These are phyloP conservation scores for Pharus latifolius DNA, from an alignment of 176 grass and related monocot genomes.

Conservation along the genomic window DNA sequence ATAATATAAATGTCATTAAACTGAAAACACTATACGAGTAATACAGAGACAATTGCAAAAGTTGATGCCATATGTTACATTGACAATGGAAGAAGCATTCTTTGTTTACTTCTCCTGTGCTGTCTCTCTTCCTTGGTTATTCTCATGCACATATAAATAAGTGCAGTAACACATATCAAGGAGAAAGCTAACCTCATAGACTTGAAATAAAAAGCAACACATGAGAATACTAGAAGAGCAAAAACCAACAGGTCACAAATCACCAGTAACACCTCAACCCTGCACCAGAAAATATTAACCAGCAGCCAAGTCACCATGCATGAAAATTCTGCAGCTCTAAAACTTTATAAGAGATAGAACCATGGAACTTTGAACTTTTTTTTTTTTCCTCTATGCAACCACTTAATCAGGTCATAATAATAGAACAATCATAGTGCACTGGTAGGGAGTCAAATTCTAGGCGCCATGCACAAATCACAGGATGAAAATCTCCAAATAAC, in stretches of 20 bases:
- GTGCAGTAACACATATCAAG: constrained; percentile 19
- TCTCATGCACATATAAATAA: constrained; percentile 30
- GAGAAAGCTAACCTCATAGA: constrained; percentile 23
- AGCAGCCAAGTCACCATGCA: background rate
- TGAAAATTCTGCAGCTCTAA: background rate
- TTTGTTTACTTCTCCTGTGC: constrained; percentile 35
- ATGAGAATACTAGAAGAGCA: constrained; percentile 23
- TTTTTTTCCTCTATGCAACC: background rate
- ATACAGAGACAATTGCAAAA: background rate
- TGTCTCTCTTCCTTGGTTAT: constrained; percentile 30
- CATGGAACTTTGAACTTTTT: background rate
- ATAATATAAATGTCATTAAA: too few species aligned
- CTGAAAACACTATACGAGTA: too few species aligned
- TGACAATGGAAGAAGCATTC: constrained; percentile 37
- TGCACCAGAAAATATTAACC: constrained; percentile 22
- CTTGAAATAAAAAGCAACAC: constrained; percentile 29
- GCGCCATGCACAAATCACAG: too few species aligned
- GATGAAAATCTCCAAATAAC: background rate
- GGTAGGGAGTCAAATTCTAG: too few species aligned
- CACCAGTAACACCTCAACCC: constrained; percentile 23
- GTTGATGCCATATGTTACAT: constrained; percentile 23
- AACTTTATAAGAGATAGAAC: background rate
- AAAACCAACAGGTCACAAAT: constrained; percentile 16
- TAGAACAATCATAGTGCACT: background rate
- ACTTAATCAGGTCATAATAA: background rate